Conservation (phyloP, 2,329 filamentous ascomycete genomes). For the Fusarium abutilonis region DNA sequence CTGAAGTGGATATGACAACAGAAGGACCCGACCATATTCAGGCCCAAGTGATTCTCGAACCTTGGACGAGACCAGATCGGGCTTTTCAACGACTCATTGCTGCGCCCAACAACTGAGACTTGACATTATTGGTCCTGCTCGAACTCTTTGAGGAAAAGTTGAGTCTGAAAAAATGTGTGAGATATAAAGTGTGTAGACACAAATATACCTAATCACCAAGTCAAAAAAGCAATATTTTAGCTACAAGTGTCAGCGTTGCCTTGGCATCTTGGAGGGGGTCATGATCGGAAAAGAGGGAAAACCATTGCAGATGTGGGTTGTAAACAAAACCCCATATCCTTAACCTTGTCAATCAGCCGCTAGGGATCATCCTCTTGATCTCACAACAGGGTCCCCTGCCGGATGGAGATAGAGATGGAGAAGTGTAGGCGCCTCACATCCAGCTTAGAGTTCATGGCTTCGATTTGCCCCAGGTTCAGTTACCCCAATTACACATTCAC, state of each 20-base stretch:
- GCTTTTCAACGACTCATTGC: slow-evolving; percentile 9
- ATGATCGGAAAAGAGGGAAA: slow-evolving; percentile 1
- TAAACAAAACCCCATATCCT: slow-evolving; percentile 3
- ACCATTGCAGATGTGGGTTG: slow-evolving; percentile 4
- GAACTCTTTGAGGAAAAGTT: slow-evolving; percentile 9
- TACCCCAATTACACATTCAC: slow-evolving; percentile 24
- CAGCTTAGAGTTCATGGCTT: slow-evolving; percentile 11
- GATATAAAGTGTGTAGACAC: slow-evolving; percentile 10
- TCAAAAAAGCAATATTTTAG: slow-evolving; percentile 29
- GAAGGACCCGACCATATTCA: slow-evolving; percentile 9
- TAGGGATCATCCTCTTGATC: slow-evolving; percentile 29
- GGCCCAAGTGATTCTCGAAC: slow-evolving; percentile 19
- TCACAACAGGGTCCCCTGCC: slow-evolving; percentile 27
- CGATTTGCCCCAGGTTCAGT: slow-evolving; percentile 3
- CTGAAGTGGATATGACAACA: slow-evolving; percentile 15
- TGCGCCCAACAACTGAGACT: slow-evolving; percentile 24
- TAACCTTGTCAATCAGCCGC: slow-evolving; percentile 22
- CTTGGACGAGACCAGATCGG: neutral
- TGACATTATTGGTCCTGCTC: neutral
- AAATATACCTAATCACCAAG: slow-evolving; percentile 24
- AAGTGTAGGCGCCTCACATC: slow-evolving; percentile 28
- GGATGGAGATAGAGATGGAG: slow-evolving; percentile 14
- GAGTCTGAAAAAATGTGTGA: slow-evolving; percentile 20
- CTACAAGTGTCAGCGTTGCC: neutral
- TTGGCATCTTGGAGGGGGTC: neutral